Percentiles rank a stretch among this genome's conserved stretches.
These are phyloP conservation scores for Friedmanniomyces endolithicus DNA, from an alignment of 495 filamentous ascomycete genomes.

Conservation along the genomic window DNA sequence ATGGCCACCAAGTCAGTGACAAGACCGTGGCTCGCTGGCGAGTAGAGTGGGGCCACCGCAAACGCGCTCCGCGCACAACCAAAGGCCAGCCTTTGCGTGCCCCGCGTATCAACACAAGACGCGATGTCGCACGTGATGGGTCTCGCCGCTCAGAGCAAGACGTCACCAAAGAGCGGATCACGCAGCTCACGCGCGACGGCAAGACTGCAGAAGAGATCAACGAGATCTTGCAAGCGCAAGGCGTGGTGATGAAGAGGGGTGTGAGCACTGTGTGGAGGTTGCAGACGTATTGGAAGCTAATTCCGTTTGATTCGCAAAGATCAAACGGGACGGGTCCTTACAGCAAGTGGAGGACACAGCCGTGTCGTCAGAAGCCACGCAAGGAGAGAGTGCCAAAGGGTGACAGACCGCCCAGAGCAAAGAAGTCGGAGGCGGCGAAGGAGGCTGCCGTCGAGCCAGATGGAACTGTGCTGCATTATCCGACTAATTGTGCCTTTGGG, in stretches of 20 bases:
- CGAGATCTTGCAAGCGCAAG: neutral
- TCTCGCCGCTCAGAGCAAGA: neutral
- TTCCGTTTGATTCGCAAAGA: conserved; percentile 3
- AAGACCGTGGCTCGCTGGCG: conserved; percentile 10
- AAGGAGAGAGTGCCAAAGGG: neutral
- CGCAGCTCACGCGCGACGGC: neutral
- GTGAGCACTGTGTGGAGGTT: conserved; percentile 5
- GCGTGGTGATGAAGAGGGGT: conserved; percentile 2
- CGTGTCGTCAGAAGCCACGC: neutral
- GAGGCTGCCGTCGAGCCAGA: neutral
- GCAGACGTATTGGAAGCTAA: conserved; percentile 8
- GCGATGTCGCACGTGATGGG: neutral
- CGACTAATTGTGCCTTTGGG: conserved; percentile 9
- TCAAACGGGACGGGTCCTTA: neutral
- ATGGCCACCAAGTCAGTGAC: conserved; percentile 1
- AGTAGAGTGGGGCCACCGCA: conserved; percentile 7
- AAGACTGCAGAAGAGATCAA: conserved; percentile 5
- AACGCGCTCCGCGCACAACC: neutral
- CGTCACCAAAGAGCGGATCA: neutral
- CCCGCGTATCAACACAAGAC: neutral
- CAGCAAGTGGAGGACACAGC: neutral
- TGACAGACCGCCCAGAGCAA: neutral
- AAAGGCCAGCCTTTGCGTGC: neutral
- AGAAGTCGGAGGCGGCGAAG: neutral
- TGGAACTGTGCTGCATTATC: conserved; percentile 1